A percentile compares a stretch with the other conserved stretches of the same genome.
Conservation (phyloP, 2,329 filamentous ascomycete species). For the Aschersonia sp. region DNA sequence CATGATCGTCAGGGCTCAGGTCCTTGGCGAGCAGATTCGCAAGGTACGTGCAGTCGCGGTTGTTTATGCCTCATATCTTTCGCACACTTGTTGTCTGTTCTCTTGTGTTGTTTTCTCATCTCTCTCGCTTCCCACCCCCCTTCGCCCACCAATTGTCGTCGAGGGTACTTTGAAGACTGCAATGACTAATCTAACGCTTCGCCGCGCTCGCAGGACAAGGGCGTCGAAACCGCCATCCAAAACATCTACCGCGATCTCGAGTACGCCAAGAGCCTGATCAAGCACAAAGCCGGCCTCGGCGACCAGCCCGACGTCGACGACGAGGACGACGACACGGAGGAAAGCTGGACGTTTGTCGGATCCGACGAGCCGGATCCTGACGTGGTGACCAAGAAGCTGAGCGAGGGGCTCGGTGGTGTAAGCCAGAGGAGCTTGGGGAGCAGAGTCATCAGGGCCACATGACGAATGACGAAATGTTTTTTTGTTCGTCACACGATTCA, state of each 20-base stretch:
- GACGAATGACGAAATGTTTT: neutral
- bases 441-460: constrained; percentile 5
- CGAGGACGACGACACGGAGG: constrained; percentile 44
- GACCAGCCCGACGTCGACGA: constrained; percentile 23
- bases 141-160: too few species aligned
- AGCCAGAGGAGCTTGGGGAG: constrained; percentile 11
- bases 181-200: too few species aligned
- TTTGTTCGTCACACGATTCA: neutral
- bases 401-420: constrained; percentile 15
- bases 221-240: constrained; percentile 81
- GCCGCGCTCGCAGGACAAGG: constrained; percentile 52
- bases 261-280: constrained; percentile 75
- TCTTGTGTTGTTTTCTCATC: neutral
- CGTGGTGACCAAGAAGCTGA: constrained; percentile 24
- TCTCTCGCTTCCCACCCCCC: too few species aligned
- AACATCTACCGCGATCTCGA: constrained; percentile 90
- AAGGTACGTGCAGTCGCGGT: constrained; percentile 39
- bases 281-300: constrained; percentile 43
- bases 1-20: constrained; percentile 76
- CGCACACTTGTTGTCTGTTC: neutral
- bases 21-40: constrained; percentile 76
- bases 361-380: constrained; percentile 31
- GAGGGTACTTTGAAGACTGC: too few species aligned
- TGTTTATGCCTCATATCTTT: too few species aligned
- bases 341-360: constrained; percentile 86